A percentile compares a stretch with the other conserved stretches of the same genome.
phyloP scores from a whole-genome alignment of 305 asterid species.

The Fraxinus latifolia region DNA sequence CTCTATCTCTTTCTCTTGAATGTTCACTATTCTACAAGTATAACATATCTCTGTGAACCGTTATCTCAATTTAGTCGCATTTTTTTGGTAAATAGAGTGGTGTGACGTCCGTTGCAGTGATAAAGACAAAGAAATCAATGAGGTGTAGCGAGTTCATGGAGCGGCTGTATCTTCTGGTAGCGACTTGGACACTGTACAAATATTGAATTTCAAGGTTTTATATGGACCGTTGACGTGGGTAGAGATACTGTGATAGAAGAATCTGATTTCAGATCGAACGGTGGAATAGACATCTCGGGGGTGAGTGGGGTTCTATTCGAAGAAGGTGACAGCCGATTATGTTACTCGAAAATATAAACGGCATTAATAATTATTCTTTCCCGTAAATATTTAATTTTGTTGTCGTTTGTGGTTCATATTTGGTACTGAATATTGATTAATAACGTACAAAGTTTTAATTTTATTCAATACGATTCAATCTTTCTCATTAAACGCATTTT shows the following conservation, averaged over 20 bases:
- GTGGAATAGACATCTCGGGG: neutral
- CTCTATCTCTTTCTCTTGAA: neutral
- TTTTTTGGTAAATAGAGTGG: neutral
- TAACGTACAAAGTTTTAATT: neutral
- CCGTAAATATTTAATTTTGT: neutral
- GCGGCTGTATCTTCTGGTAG: neutral
- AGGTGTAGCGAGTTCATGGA: neutral
- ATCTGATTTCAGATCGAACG: neutral
- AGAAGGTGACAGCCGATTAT: neutral
- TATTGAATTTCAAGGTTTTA: neutral
- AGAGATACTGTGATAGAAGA: neutral
- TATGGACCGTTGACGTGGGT: neutral
- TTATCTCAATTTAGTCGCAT: neutral
- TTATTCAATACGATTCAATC: neutral
- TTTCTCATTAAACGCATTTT: neutral
- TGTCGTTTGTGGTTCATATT: neutral
- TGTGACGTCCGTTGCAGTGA: neutral
- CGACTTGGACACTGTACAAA: neutral
- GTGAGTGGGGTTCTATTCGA: neutral
- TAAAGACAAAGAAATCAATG: neutral
- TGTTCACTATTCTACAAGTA: neutral
- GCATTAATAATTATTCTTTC: neutral
- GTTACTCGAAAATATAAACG: neutral
- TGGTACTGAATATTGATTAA: neutral
- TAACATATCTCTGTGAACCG: neutral